Conservation (phyloP, 2,329 filamentous ascomycete species). For the Epichloe gansuensis region DNA sequence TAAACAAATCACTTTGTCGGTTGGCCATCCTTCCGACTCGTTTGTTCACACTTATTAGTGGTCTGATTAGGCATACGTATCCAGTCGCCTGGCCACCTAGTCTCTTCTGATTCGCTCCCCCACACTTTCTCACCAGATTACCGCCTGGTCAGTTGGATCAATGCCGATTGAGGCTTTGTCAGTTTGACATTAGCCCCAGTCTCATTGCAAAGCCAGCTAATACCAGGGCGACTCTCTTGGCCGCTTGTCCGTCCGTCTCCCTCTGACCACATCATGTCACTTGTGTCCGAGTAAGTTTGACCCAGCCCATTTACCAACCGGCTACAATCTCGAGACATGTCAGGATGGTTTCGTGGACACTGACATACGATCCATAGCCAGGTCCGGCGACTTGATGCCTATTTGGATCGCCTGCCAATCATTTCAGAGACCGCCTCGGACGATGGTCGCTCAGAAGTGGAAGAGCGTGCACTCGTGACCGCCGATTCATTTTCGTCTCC, state of each 20-base stretch:
- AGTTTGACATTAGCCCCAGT: constrained; percentile 5
- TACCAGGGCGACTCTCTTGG: neutral
- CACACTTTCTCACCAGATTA: constrained; percentile 3
- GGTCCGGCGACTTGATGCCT: constrained; percentile 49
- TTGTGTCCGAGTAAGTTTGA: constrained; percentile 33
- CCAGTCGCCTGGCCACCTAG: constrained; percentile 1
- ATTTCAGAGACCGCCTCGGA: constrained; percentile 28
- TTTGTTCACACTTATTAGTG: constrained; percentile 6
- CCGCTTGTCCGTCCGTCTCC: neutral
- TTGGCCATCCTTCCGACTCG: constrained; percentile 7
- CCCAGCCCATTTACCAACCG: neutral
- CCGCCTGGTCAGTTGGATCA: constrained; percentile 3
- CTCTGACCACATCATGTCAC: constrained; percentile 25
- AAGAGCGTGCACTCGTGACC: constrained; percentile 21
- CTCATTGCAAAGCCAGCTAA: constrained; percentile 4
- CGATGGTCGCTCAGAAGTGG: constrained; percentile 25
- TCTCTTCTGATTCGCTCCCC: constrained; percentile 3
- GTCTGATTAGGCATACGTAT: constrained; percentile 11
- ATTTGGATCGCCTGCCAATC: constrained; percentile 47
- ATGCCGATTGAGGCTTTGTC: constrained; percentile 8
- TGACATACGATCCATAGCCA: constrained; percentile 29
- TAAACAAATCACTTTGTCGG: constrained; percentile 5
- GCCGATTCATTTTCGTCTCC: constrained; percentile 35
- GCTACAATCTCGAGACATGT: neutral
- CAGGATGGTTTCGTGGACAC: constrained; percentile 1